Evolutionary conservation across 2,329 filamentous ascomycete species (phyloP).

Genomic region (Penicillium sp.): DNA sequence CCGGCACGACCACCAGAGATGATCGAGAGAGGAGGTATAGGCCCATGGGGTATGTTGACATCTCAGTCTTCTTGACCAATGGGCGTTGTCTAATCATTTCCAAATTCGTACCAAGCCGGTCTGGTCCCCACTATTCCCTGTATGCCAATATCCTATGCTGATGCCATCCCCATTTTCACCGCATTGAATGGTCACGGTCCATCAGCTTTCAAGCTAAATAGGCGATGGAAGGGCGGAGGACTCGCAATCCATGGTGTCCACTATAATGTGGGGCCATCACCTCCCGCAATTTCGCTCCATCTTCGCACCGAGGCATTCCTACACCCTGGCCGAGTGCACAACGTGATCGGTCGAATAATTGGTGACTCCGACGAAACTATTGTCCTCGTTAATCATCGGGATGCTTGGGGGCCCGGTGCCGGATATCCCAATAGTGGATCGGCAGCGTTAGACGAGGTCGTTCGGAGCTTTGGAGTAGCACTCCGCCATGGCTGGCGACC

Average conservation of each 20-base stretch:
- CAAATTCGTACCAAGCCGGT: neutral
- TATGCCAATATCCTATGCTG: slow-evolving; percentile 1
- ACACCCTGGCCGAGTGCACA: slow-evolving; percentile 17
- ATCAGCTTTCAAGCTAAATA: neutral
- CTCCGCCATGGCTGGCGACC: slow-evolving; percentile 53
- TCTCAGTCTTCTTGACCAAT: neutral
- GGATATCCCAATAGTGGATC: slow-evolving; percentile 54
- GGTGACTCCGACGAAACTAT: slow-evolving; percentile 40
- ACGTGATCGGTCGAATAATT: slow-evolving; percentile 24
- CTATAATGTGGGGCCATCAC: slow-evolving; percentile 16
- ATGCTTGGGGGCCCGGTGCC: slow-evolving; percentile 56
- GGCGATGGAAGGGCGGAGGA: slow-evolving; percentile 11
- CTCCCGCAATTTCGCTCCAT: slow-evolving; percentile 17
- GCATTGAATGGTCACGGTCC: neutral
- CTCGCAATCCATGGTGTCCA: slow-evolving; percentile 6
- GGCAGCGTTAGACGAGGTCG: slow-evolving; percentile 50
- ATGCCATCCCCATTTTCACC: slow-evolving; percentile 1
- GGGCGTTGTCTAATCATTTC: neutral
- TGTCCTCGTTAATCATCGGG: slow-evolving; percentile 54
- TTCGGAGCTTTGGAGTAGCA: slow-evolving; percentile 50
- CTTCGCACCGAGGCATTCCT: slow-evolving; percentile 19
- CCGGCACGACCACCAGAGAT: neutral
- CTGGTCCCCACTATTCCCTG: neutral
- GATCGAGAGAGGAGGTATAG: slow-evolving; percentile 1
- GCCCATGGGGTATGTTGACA: neutral